phyloP scores from a whole-genome alignment of 495 filamentous ascomycete genomes.

The Penicillium chermesinum region DNA sequence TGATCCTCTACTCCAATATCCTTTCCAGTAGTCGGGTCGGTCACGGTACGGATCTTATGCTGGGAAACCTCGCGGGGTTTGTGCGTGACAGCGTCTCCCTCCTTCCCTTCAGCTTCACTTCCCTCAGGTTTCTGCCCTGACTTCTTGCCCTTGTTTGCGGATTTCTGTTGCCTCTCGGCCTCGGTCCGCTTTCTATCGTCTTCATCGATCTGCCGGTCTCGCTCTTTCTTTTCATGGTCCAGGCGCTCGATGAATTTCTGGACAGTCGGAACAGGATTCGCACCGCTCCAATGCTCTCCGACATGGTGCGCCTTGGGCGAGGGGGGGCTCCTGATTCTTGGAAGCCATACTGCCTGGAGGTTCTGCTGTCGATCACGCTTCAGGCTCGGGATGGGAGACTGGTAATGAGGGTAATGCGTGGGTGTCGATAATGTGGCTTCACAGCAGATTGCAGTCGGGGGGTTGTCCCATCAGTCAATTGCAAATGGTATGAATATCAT shows the following conservation, averaged over 20 bases:
- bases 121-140: background rate
- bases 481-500: too few relatives aligned
- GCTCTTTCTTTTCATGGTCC: constrained; percentile 70
- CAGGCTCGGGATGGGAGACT: background rate
- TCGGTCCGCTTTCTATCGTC: constrained; percentile 34
- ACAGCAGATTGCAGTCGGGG: too few relatives aligned
- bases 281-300: constrained; percentile 41
- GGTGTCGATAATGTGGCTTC: too few relatives aligned
- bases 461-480: too few relatives aligned
- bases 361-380: background rate
- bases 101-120: constrained; percentile 27
- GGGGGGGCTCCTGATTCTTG: background rate
- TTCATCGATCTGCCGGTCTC: constrained; percentile 63
- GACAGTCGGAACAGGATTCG: constrained; percentile 80
- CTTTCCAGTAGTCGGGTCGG: constrained; percentile 80
- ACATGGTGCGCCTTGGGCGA: constrained; percentile 28
- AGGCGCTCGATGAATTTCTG: constrained; percentile 74
- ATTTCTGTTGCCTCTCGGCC: constrained; percentile 30
- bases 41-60: constrained; percentile 61
- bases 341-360: background rate
- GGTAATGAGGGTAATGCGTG: too few relatives aligned
- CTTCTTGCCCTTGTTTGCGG: constrained; percentile 15
- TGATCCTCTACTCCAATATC: constrained; percentile 87
- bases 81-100: constrained; percentile 37
- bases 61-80: constrained; percentile 40